Evolutionary conservation across 192 early-diverging fungal species (phyloP).

Genomic region (Chytriomyces sp.): DNA sequence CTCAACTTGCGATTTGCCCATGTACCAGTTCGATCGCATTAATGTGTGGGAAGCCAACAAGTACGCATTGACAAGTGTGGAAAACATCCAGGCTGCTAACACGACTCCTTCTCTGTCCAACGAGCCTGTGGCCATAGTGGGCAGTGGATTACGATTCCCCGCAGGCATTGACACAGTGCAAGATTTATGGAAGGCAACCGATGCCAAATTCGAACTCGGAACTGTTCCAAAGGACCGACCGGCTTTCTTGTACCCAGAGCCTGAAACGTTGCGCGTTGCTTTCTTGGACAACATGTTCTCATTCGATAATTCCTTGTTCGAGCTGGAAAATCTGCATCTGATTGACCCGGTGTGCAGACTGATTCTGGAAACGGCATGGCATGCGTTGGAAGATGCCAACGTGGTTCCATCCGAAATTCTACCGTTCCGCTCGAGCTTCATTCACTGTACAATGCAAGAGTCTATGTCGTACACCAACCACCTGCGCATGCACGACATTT

Average conservation of each 20-base stretch:
- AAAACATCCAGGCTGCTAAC: no score
- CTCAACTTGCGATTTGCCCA: no score
- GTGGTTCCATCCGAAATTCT: not conserved
- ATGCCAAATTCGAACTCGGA: not conserved
- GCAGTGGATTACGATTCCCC: constrained; percentile 3
- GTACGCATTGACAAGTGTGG: no score
- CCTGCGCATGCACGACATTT: not conserved
- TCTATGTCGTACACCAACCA: constrained; percentile 1
- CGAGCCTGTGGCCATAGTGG: constrained; percentile 2
- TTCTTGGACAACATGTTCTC: not conserved
- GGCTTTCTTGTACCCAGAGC: not conserved
- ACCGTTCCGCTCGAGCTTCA: not conserved
- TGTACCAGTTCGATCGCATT: no score
- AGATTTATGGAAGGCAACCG: constrained; percentile 1
- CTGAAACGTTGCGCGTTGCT: not conserved
- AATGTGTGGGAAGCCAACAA: no score
- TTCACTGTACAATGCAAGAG: not conserved
- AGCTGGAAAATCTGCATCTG: not conserved
- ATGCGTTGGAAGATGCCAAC: constrained; percentile 5
- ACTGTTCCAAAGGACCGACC: not conserved
- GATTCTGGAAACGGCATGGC: constrained; percentile 4
- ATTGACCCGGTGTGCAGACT: not conserved
- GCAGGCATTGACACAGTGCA: not conserved
- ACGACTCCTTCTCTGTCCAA: no score
- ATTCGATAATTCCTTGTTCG: not conserved